A percentile compares a stretch with the other conserved stretches of the same genome.
phyloP scores from a whole-genome alignment of 192 early-diverging fungal genomes.

The Phlyctochytrium planicorne region DNA sequence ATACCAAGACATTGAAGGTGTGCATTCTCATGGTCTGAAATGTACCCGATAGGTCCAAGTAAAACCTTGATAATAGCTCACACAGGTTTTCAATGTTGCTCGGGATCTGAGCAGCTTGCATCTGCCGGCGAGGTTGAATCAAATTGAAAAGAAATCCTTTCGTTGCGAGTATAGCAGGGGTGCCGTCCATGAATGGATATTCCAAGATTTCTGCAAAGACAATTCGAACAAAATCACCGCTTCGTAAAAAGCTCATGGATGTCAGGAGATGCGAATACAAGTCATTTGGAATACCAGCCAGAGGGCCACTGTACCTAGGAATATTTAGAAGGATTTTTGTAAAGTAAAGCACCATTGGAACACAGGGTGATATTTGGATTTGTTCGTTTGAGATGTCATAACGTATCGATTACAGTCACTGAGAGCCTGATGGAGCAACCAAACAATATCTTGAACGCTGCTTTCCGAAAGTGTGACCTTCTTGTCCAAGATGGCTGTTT shows the following conservation, averaged over 20 bases:
- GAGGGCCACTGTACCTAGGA: constrained; percentile 24
- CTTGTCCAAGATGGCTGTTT: too few species aligned
- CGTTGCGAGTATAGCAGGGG: not conserved
- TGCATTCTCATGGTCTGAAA: constrained; percentile 44
- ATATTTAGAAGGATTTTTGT: too few species aligned
- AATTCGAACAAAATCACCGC: constrained; percentile 7
- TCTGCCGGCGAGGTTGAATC: constrained; percentile 6
- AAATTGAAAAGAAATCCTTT: constrained; percentile 14
- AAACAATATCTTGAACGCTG: too few species aligned
- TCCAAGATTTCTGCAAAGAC: constrained; percentile 13
- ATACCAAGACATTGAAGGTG: constrained; percentile 55
- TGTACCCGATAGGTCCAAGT: constrained; percentile 6
- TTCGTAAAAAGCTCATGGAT: constrained; percentile 14
- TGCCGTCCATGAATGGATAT: constrained; percentile 5
- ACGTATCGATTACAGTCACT: constrained; percentile 16
- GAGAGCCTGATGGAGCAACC: too few species aligned
- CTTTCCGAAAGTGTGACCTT: too few species aligned
- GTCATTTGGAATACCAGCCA: constrained; percentile 14
- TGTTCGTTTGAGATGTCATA: constrained; percentile 16
- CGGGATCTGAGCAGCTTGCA: not conserved
- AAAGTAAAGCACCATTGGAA: constrained; percentile 16
- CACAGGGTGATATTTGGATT: constrained; percentile 23
- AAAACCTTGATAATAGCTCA: constrained; percentile 4
- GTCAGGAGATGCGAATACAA: constrained; percentile 12
- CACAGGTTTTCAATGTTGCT: not conserved